Base-by-base conservation (phyloP, 2,329 filamentous ascomycete species). In the Lachnellula occidentalis region DNA sequence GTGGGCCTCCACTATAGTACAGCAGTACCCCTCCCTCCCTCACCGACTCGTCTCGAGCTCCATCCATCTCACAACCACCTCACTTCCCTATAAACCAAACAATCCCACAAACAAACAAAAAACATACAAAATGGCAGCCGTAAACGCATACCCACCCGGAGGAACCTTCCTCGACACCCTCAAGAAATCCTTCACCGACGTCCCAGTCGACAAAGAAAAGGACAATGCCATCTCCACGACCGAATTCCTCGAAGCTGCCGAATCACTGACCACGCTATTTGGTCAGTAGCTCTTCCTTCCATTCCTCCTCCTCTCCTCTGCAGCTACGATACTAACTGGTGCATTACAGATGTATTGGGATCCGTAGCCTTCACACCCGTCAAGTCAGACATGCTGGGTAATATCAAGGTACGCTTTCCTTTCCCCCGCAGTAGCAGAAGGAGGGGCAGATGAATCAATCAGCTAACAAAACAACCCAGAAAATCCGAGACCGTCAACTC, bases 191-290 rank as follows among this genome's bases (percentile, higher is more conserved):
- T 99, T 96, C 76, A 78, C 80, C 61, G 83, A 92, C 65, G 92
- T 97, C 52, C 85, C 88, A 14, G 73, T 96, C 65, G 82, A 90
- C 66, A 77, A 80, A 58, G 78, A 80, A 63, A 86, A 88, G 64
- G 85, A 84, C 73, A 87, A 90, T 76, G 87, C 85, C 58, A 85
- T 97, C 67, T 75, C 83, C 52, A 97, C 94, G 46, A 82, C 81
- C 55, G 84, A 95, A 71, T 99, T 97, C 74, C 86, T 97, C 61
- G 88, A 95, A 62, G 94, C 94, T 55, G 82, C 90, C 51, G 91
- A 96, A 80, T 85, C 88, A 54, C 75, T 97, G 71, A 88, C 87
- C 51, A 88, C 84, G 59, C 83, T 99, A 59, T 97, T 97, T 69
- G 90, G 90, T 94, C 72, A 73, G 22, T 24, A 24, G 63, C 14